Percentiles rank a stretch among this genome's conserved stretches.
Evolutionary conservation across 2,329 filamentous ascomycete species (phyloP).

Genomic region (Amylocarpus encephaloides): DNA sequence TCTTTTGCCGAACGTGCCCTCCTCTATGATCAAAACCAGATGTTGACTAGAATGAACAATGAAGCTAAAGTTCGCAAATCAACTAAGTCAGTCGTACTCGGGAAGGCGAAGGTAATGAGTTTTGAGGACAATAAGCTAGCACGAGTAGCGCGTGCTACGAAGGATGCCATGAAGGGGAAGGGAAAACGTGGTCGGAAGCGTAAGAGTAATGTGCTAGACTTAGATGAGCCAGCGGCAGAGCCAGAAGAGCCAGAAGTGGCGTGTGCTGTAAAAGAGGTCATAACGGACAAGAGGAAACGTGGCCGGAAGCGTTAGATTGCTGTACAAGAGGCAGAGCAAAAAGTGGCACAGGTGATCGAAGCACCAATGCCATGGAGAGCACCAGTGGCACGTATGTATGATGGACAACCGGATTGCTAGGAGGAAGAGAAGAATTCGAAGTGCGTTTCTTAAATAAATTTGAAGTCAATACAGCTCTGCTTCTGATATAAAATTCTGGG

Average conservation of each 20-base stretch:
- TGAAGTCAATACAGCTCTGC: no score
- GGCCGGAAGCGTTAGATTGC: no score
- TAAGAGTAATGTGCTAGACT: constrained; percentile 3
- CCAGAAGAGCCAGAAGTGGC: neutral
- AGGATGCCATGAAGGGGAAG: constrained; percentile 14
- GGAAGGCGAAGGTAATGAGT: constrained; percentile 18
- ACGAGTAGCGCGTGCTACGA: constrained; percentile 14
- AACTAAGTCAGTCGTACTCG: neutral
- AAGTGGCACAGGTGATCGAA: no score
- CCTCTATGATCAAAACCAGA: neutral
- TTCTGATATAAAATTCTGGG: no score
- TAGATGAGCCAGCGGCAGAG: neutral
- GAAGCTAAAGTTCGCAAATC: neutral
- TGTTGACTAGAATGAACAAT: neutral
- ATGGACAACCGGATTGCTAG: no score
- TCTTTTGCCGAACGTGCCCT: neutral
- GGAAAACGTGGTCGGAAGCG: constrained; percentile 12
- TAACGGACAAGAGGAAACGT: no score
- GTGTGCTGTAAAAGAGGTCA: no score
- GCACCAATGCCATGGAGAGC: no score
- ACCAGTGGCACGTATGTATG: no score
- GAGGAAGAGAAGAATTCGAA: no score
- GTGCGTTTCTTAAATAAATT: no score
- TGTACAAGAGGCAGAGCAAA: no score
- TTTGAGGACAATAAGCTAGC: constrained; percentile 30